Conservation (phyloP, 1,284 basidiomycete species). For the Lignosus rhinocerotis region DNA sequence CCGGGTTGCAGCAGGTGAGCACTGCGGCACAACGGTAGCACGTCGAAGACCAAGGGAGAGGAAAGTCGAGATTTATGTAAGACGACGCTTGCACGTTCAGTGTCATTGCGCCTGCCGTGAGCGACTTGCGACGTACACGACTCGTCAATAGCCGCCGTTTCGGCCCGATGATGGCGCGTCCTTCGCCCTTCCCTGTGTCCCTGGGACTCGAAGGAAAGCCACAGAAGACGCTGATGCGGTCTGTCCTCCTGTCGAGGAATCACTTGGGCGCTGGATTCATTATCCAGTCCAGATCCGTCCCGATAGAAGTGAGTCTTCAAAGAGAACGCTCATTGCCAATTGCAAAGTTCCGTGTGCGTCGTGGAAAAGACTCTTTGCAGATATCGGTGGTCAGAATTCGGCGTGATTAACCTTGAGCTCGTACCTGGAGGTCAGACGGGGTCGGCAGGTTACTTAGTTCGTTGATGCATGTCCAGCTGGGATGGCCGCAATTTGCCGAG, state of each 20-base stretch:
- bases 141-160: slow-evolving; percentile 11
- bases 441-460: neutral
- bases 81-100: slow-evolving; percentile 14
- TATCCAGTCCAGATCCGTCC: slow-evolving; percentile 17
- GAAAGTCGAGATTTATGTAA: slow-evolving; percentile 25
- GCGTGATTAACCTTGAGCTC: neutral
- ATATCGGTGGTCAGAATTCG: neutral
- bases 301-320: slow-evolving; percentile 16
- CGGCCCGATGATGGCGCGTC: slow-evolving; percentile 15
- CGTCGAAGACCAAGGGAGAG: slow-evolving; percentile 12
- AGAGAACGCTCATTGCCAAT: slow-evolving; percentile 5
- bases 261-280: slow-evolving; percentile 17
- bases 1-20: slow-evolving; percentile 4
- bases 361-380: slow-evolving; percentile 16
- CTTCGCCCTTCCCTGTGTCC: neutral
- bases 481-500: neutral
- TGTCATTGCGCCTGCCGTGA: slow-evolving; percentile 17
- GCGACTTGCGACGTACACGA: slow-evolving; percentile 15
- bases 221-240: slow-evolving; percentile 3
- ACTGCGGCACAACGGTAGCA: slow-evolving; percentile 9
- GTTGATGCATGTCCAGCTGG: neutral
- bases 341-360: slow-evolving; percentile 13
- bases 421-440: neutral
- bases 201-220: neutral
- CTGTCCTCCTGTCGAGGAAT: neutral